Base-by-base conservation (phyloP, 192 early-diverging fungal species). In the Podila epigama region DNA sequence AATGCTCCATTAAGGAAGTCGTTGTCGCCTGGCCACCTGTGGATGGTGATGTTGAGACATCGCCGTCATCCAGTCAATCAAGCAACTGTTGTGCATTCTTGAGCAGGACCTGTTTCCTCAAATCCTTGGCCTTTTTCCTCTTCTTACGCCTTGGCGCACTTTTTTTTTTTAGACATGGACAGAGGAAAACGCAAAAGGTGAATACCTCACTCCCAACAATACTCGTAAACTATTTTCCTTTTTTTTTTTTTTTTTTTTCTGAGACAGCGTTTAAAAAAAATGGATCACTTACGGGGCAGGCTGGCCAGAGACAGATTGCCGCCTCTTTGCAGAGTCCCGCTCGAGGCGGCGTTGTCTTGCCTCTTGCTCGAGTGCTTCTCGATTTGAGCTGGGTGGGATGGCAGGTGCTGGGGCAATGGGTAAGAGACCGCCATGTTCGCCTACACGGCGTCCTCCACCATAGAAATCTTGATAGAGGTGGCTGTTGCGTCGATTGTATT, bases 111-210 rank as follows among this genome's bases (percentile, higher is more conserved):
- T 68, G 65, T 50, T 77, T 77, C 12, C 73, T 65, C 8, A 77
- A 66, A 36, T 77, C 73, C 50, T 77, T 77, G 33, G 54, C 73
- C 42, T 64, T 77, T 59, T 77, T 77, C 44, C 73, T 68, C 60
- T 68, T 77, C n/a, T 77, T 77, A 33, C 73, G 59, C n/a, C 61
- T 41, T 35, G 73, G 73, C 7, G 66, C 31, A 7, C 73, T 77
- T 53, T 11, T 41, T 36, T 58, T 58, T 9, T 58, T 58, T 29
- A 33, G 12, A 12, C 10, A 29, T 16, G 16, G 29, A 5, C 29
- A 39, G 31, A 27, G 12, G 27, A 48, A 31, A 57, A 57, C 25
- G 18, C 51, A 52, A 15, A 8, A 58, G 9, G 25, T 39, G 22
- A 40, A 13, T 20, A 58, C 28, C n/a, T n/a, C n/a, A n/a, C n/a